A percentile compares a stretch with the other conserved stretches of the same genome.
Conservation (phyloP, 345 rosid species). For the Laguncularia racemosa region DNA sequence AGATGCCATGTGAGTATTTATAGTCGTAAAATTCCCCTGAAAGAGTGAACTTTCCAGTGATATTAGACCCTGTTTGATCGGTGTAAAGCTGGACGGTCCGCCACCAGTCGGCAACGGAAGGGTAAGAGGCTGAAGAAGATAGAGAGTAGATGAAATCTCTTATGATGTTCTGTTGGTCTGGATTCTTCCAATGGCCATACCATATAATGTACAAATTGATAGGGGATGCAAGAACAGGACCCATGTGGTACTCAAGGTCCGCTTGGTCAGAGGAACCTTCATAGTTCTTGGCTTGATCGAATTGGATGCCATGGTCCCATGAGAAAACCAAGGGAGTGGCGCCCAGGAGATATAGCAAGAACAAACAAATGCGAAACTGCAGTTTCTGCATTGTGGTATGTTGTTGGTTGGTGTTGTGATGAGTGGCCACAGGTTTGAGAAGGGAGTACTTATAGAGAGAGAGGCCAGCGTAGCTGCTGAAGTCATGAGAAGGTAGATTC, state of each 20-base stretch:
- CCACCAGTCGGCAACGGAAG: conserved; percentile 70
- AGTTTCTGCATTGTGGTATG: no score
- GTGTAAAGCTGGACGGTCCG: conserved; percentile 42
- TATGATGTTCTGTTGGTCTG: conserved; percentile 37
- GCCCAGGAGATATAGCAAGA: no score
- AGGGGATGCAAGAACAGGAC: conserved; percentile 54
- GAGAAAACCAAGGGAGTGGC: no score
- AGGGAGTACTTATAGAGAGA: no score
- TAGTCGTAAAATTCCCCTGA: conserved; percentile 40
- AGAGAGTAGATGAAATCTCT: conserved; percentile 53
- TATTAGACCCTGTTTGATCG: conserved; percentile 58
- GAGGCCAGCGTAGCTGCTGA: no score
- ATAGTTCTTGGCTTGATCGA: conserved; percentile 13
- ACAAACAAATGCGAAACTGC: no score
- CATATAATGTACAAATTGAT: conserved; percentile 44
- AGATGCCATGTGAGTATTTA: conserved; percentile 41
- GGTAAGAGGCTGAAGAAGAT: conserved; percentile 37
- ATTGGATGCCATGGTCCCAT: background rate
- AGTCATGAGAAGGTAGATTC: no score
- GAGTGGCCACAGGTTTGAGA: no score
- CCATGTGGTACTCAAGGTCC: conserved; percentile 54
- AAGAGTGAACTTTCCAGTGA: conserved; percentile 28
- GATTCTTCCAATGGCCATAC: conserved; percentile 64
- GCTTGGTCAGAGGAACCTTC: conserved; percentile 49
- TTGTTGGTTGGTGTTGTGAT: no score